phyloP scores from a whole-genome alignment of 2,329 filamentous ascomycete genomes.

The Xylariaceae sp. region DNA sequence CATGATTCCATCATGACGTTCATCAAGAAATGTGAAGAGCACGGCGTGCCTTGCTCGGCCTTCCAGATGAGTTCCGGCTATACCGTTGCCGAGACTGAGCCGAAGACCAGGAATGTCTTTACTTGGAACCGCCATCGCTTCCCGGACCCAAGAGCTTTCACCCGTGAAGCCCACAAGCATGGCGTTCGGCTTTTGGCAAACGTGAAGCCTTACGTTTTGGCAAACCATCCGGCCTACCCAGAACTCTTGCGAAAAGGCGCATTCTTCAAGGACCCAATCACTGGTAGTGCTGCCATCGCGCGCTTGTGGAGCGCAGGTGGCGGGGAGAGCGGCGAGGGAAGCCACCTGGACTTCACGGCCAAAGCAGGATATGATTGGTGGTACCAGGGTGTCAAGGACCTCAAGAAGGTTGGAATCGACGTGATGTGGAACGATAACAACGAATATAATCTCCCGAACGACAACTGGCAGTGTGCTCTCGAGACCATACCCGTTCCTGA shows the following conservation, averaged over 20 bases:
- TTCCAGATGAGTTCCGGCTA: slow-evolving; percentile 73
- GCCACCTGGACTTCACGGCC: slow-evolving; percentile 71
- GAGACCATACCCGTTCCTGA: slow-evolving; percentile 37
- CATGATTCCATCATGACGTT: slow-evolving; percentile 58
- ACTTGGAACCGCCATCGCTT: slow-evolving; percentile 70
- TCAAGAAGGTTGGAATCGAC: slow-evolving; percentile 62
- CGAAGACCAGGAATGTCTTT: slow-evolving; percentile 67
- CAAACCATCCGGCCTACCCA: slow-evolving; percentile 62
- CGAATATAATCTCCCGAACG: slow-evolving; percentile 64
- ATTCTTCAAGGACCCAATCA: slow-evolving; percentile 59
- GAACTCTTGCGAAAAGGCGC: slow-evolving; percentile 54
- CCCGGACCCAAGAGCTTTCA: slow-evolving; percentile 61
- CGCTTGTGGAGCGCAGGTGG: slow-evolving; percentile 70
- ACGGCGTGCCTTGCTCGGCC: slow-evolving; percentile 66
- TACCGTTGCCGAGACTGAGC: slow-evolving; percentile 61
- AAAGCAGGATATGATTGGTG: slow-evolving; percentile 65
- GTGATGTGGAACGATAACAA: slow-evolving; percentile 80
- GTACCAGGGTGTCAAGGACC: slow-evolving; percentile 61
- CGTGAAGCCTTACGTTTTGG: slow-evolving; percentile 68
- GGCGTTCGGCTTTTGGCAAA: slow-evolving; percentile 68
- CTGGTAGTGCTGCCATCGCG: slow-evolving; percentile 49
- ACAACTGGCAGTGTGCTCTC: slow-evolving; percentile 61
- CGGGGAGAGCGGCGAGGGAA: slow-evolving; percentile 64
- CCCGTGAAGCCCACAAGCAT: slow-evolving; percentile 55
- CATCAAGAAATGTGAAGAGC: slow-evolving; percentile 54